Evolutionary conservation across 2,329 filamentous ascomycete species (phyloP).

Genomic region (Xylariales sp.): DNA sequence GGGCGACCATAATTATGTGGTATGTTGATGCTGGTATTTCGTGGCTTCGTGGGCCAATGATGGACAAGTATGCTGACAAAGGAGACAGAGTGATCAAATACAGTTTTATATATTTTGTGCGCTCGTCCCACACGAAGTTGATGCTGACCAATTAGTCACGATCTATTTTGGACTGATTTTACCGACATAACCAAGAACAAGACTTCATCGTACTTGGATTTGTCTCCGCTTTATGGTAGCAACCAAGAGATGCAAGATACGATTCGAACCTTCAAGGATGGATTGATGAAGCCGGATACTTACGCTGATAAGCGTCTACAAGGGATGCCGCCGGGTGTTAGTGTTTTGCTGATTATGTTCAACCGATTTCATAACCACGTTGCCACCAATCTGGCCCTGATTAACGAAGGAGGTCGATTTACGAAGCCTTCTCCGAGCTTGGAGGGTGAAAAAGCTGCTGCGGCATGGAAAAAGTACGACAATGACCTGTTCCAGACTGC

Average conservation of each 20-base stretch:
- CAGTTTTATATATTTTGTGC: no score
- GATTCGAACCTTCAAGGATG: constrained; percentile 66
- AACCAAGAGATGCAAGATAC: constrained; percentile 62
- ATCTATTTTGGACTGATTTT: no score
- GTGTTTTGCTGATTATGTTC: constrained; percentile 48
- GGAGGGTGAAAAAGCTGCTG: constrained; percentile 27
- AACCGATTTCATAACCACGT: constrained; percentile 29
- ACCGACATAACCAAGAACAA: constrained; percentile 50
- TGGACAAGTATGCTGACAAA: no score
- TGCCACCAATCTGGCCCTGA: constrained; percentile 13
- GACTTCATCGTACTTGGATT: constrained; percentile 68
- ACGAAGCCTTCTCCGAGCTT: constrained; percentile 3
- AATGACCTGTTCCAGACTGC: constrained; percentile 78
- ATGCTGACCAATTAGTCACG: no score
- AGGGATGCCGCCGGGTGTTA: constrained; percentile 63
- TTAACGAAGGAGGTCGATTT: constrained; percentile 15
- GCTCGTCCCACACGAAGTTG: no score
- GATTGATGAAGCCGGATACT: constrained; percentile 67
- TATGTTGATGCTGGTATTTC: no score
- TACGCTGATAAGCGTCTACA: constrained; percentile 68
- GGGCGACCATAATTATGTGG: constrained; percentile 70
- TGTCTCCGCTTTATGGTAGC: constrained; percentile 68
- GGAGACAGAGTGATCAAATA: no score
- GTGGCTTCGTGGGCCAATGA: no score
- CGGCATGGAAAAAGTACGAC: constrained; percentile 65